Percentiles rank a stretch among this genome's conserved stretches.
Conservation (phyloP, 78 protist species). For the Dictyostelium discoideum region DNA sequence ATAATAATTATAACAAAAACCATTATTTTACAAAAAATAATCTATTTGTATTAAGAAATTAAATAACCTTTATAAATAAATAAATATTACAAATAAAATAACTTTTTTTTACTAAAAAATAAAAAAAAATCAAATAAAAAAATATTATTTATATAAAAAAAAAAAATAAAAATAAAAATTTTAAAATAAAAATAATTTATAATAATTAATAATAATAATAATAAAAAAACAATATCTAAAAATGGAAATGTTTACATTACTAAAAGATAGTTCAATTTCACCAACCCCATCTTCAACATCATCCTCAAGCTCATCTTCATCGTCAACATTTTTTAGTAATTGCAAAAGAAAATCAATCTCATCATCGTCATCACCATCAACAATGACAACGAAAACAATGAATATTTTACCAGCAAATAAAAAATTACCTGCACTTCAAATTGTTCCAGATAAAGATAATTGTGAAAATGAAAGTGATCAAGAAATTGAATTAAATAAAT, state of each 20-base stretch:
- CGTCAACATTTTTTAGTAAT: not conserved
- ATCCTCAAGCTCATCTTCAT: not conserved
- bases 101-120: not conserved
- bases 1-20: not conserved
- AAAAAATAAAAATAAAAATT: not conserved
- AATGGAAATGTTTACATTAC: not conserved
- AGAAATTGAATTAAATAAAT: not conserved
- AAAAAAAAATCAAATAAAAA: not conserved
- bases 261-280: not conserved
- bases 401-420: not conserved
- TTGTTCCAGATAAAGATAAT: not conserved
- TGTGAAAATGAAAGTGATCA: not conserved
- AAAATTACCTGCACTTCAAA: not conserved
- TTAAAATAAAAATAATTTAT: not conserved
- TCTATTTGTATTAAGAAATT: not conserved
- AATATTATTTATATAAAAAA: not conserved
- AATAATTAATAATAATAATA: not conserved
- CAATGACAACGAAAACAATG: not conserved
- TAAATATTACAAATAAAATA: not conserved
- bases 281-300: not conserved
- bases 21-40: not conserved
- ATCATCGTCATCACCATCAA: not conserved
- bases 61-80: not conserved
- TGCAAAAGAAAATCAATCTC: slow-evolving; percentile 40
- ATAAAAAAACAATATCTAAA: not conserved